Conservation (phyloP, 2,329 filamentous ascomycete genomes). For the Xylaria sp. region DNA sequence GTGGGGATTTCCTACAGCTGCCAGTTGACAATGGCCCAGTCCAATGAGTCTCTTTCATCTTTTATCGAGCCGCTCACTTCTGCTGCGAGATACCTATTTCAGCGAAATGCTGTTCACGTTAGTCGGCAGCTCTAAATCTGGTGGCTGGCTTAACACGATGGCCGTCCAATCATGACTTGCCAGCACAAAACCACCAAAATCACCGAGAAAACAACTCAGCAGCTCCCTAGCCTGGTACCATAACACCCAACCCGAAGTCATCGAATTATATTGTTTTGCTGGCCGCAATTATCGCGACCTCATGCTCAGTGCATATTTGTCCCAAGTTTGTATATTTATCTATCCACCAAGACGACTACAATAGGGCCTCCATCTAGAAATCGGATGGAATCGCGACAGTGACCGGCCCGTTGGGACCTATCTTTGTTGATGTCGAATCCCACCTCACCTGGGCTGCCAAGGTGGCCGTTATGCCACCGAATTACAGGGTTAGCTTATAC, state of each 20-base stretch:
- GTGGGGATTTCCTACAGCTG: background rate
- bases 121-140: conserved; percentile 1
- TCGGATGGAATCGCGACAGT: conserved; percentile 5
- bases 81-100: conserved; percentile 16
- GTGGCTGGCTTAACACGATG: conserved; percentile 23
- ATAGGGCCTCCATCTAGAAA: background rate
- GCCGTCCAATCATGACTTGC: conserved; percentile 29
- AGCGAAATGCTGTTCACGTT: conserved; percentile 8
- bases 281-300: conserved; percentile 20
- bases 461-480: background rate
- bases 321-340: background rate
- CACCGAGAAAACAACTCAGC: conserved; percentile 27
- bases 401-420: background rate
- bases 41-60: background rate
- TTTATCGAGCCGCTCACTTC: conserved; percentile 10
- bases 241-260: conserved; percentile 8
- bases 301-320: background rate
- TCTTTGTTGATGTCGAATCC: background rate
- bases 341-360: background rate
- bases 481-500: background rate
- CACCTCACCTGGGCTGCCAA: background rate
- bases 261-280: conserved; percentile 11
- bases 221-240: conserved; percentile 3
- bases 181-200: conserved; percentile 15
- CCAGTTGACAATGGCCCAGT: background rate